phyloP scores from a whole-genome alignment of 2,329 filamentous ascomycete genomes.

The Emericellopsis atlantica region DNA sequence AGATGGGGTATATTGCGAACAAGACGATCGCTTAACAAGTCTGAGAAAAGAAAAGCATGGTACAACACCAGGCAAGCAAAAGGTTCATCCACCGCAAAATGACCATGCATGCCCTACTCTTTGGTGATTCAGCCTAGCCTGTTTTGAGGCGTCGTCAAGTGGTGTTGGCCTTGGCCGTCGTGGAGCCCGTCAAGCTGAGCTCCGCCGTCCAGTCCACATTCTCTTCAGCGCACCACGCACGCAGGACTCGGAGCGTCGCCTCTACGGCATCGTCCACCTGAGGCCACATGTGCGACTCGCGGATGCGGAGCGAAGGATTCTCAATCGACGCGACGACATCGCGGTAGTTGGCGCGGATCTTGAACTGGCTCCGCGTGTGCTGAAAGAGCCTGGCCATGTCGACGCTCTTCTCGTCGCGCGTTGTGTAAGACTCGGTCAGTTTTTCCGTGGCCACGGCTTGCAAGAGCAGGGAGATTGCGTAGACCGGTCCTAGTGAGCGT shows the following conservation, averaged over 20 bases:
- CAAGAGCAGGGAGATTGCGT: slow-evolving; percentile 28
- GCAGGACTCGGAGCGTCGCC: slow-evolving; percentile 24
- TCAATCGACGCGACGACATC: slow-evolving; percentile 4
- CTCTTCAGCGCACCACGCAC: slow-evolving; percentile 29
- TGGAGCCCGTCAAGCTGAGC: too few relatives aligned
- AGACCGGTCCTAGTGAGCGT: slow-evolving; percentile 23
- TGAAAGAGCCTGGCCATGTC: slow-evolving; percentile 2
- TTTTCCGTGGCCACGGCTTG: slow-evolving; percentile 32
- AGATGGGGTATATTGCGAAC: too few relatives aligned
- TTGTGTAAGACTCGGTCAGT: slow-evolving; percentile 12
- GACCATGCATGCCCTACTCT: too few relatives aligned
- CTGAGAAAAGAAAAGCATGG: too few relatives aligned
- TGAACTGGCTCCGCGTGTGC: slow-evolving; percentile 2
- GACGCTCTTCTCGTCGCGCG: slow-evolving; percentile 8
- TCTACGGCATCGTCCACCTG: slow-evolving; percentile 29
- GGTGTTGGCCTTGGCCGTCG: too few relatives aligned
- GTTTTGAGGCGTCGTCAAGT: too few relatives aligned
- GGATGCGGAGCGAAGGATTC: slow-evolving; percentile 11
- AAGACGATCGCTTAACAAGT: too few relatives aligned
- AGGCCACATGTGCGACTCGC: slow-evolving; percentile 24
- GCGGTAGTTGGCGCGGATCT: slow-evolving; percentile 5
- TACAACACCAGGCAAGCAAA: too few relatives aligned
- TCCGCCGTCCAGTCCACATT: slow-evolving; percentile 25
- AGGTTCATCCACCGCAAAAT: too few relatives aligned
- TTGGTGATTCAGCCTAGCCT: too few relatives aligned